Percentiles rank a stretch among this genome's conserved stretches.
phyloP scores from a whole-genome alignment of 257 asterid species.

The Solanum paucissectum region DNA sequence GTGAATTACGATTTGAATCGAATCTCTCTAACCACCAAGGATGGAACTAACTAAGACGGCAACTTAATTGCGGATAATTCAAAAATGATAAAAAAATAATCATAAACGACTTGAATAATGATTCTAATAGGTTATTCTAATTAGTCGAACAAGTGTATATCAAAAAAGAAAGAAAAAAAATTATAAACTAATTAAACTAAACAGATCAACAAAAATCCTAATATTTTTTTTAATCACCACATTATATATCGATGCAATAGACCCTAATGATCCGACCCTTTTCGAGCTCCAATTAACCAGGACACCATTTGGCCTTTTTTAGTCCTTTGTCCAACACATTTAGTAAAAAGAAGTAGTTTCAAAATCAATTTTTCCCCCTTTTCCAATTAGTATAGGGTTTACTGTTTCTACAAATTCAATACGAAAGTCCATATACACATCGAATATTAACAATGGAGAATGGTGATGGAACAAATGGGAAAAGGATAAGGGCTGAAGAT shows the following conservation, averaged over 20 bases:
- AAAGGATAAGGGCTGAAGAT: slow-evolving; percentile 26
- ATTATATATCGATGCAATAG: too few species aligned
- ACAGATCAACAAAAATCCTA: not conserved
- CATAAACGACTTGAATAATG: too few species aligned
- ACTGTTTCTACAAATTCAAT: not conserved
- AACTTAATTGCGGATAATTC: not conserved
- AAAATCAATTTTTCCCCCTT: not conserved
- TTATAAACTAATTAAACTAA: too few species aligned
- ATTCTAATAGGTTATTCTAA: too few species aligned
- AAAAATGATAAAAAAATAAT: too few species aligned
- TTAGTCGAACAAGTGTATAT: too few species aligned
- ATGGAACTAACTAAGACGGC: not conserved
- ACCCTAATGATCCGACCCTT: too few species aligned
- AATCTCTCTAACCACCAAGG: not conserved
- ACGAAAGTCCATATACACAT: not conserved
- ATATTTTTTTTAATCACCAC: too few species aligned
- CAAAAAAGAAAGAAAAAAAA: too few species aligned
- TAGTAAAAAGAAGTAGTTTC: not conserved
- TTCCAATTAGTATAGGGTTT: not conserved
- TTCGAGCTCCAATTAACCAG: too few species aligned
- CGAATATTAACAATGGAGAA: not conserved
- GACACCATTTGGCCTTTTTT: not conserved
- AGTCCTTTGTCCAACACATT: not conserved
- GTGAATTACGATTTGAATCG: not conserved
- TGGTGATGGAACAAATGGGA: not conserved